Conservation (phyloP, 176 grass and related monocot genomes). For the Themeda triandra region DNA sequence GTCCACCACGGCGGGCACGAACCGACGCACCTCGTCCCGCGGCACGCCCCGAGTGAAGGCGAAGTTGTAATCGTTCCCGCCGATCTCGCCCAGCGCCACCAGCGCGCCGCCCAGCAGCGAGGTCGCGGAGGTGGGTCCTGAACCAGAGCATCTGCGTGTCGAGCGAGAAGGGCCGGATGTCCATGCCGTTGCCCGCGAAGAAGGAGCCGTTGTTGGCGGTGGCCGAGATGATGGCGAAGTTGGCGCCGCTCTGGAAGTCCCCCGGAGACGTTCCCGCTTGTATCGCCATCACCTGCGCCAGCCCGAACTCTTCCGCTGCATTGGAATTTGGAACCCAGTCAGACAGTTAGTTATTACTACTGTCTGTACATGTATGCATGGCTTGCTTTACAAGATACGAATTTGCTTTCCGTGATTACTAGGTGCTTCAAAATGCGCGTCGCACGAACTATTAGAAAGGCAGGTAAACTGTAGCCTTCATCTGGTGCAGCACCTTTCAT, state of each 20-base stretch:
- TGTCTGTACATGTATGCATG: background rate
- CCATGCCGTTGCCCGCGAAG: constrained; percentile 43
- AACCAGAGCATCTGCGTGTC: constrained; percentile 54
- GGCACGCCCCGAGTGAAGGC: constrained; percentile 28
- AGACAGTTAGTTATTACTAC: no score
- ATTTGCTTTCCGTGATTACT: background rate
- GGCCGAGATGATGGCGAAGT: constrained; percentile 65
- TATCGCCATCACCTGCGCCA: constrained; percentile 44
- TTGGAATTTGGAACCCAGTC: no score
- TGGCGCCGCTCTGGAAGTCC: constrained; percentile 47
- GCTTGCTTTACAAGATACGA: background rate
- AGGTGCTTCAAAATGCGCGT: background rate
- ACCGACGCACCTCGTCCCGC: constrained; percentile 5
- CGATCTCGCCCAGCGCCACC: constrained; percentile 60
- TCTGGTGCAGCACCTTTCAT: no score
- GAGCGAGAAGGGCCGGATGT: constrained; percentile 26
- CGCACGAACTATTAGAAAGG: background rate
- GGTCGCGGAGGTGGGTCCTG: constrained; percentile 17
- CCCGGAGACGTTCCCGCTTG: constrained; percentile 3
- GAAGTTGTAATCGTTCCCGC: constrained; percentile 70
- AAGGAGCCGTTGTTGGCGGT: constrained; percentile 50
- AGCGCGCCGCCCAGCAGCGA: constrained; percentile 43
- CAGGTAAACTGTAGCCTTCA: background rate
- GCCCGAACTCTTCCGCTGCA: constrained; percentile 43
- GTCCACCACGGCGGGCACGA: constrained; percentile 52